Percentiles rank a stretch among this genome's conserved stretches.
Conservation (phyloP, 371 early-diverging fungal species). For the Actinomortierella ambigua region DNA sequence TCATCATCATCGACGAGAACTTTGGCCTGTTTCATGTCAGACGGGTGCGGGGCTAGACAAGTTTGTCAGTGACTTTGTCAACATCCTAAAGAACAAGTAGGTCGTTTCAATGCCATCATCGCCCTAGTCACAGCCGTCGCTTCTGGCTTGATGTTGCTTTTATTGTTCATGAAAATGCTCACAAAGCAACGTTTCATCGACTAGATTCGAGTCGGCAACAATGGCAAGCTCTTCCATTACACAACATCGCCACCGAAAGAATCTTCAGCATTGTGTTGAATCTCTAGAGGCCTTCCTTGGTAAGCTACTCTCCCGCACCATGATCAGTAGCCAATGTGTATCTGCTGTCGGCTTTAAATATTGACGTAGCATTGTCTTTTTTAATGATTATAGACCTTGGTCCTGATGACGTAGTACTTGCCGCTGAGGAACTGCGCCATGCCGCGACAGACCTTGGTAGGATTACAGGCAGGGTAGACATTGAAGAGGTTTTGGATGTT, state of each 20-base stretch:
- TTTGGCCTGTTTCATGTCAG: conserved; percentile 67
- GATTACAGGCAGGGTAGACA: conserved; percentile 78
- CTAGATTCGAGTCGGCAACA: conserved; percentile 58
- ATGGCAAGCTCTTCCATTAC: conserved; percentile 63
- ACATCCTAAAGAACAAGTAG: conserved; percentile 56
- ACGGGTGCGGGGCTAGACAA: conserved; percentile 63
- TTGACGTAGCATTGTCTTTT: conserved; percentile 1
- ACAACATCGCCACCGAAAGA: conserved; percentile 75
- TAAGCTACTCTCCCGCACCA: conserved; percentile 20
- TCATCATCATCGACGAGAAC: not conserved
- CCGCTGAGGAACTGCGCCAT: conserved; percentile 79
- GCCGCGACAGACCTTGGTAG: conserved; percentile 74
- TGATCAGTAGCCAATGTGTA: not conserved
- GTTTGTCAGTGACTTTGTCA: conserved; percentile 59
- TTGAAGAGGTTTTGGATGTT: conserved; percentile 79
- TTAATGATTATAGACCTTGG: conserved; percentile 24
- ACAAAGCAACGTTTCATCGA: too few relatives aligned
- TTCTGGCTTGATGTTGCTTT: not conserved
- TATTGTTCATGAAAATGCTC: too few relatives aligned
- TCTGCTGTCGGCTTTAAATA: not conserved
- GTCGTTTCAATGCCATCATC: too few relatives aligned
- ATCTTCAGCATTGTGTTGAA: conserved; percentile 64
- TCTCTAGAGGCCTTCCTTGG: conserved; percentile 60
- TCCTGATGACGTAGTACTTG: conserved; percentile 64
- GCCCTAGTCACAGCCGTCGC: too few relatives aligned